These are phyloP conservation scores for Vaccinium macrocarpon DNA, from an alignment of 148 eudicot genomes.

Conservation along the genomic window DNA sequence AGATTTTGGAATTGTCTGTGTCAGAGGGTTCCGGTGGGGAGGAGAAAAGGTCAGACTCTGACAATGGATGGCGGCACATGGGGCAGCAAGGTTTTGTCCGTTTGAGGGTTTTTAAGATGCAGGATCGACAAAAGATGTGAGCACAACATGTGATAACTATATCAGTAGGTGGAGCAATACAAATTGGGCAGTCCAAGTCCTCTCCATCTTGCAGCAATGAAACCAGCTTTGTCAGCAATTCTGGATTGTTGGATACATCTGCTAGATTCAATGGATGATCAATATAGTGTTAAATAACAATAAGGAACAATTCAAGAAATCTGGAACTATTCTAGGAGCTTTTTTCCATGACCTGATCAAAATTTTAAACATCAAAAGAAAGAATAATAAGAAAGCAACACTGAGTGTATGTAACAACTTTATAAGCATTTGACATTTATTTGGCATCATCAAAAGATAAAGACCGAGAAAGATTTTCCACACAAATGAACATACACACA, in stretches of 20 bases:
- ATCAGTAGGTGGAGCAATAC: slow-evolving; percentile 80
- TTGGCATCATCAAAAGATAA: neutral
- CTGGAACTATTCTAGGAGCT: neutral
- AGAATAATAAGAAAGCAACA: neutral
- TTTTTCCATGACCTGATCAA: neutral
- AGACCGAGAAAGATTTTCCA: neutral
- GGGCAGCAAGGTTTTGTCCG: slow-evolving; percentile 69
- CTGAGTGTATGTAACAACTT: neutral
- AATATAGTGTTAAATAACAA: neutral
- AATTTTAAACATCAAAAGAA: neutral
- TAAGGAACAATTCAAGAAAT: neutral
- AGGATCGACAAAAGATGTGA: slow-evolving; percentile 78
- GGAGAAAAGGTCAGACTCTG: slow-evolving; percentile 78
- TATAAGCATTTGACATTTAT: neutral
- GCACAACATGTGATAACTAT: slow-evolving; percentile 76
- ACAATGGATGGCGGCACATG: slow-evolving; percentile 75
- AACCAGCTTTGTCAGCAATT: slow-evolving; percentile 70
- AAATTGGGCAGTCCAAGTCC: slow-evolving; percentile 93
- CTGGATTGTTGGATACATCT: slow-evolving; percentile 88
- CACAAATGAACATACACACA: neutral
- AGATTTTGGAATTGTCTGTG: slow-evolving; percentile 12
- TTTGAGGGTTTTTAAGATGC: slow-evolving; percentile 76
- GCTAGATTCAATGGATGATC: slow-evolving; percentile 12
- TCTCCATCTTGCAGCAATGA: slow-evolving; percentile 78
- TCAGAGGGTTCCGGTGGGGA: slow-evolving; percentile 59